These are phyloP conservation scores for Gracilaria vermiculophylla DNA, from an alignment of 23 red algal species.

Conservation along the genomic window DNA sequence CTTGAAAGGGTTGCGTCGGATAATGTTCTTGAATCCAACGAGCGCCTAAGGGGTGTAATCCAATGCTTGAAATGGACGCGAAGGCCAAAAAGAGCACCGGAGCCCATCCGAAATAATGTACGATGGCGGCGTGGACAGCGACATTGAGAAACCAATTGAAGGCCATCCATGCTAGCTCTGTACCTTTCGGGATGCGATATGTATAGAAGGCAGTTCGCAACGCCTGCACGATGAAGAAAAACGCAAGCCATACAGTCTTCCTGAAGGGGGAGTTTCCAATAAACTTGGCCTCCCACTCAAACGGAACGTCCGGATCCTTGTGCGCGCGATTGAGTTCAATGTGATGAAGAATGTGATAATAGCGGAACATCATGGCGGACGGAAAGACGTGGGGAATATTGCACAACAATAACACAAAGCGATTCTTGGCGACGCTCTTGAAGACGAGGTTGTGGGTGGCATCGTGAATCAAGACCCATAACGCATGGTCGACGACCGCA, in stretches of 20 bases:
- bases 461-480: constrained; percentile 99
- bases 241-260: constrained; percentile 91
- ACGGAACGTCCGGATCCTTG: constrained; percentile 92
- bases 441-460: constrained; percentile 98
- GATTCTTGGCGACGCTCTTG: constrained; percentile 58
- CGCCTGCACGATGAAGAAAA: constrained; percentile 86
- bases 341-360: constrained; percentile 99
- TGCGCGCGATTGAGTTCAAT: constrained; percentile 93
- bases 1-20: constrained; percentile 97
- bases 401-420: constrained; percentile 72
- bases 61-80: constrained; percentile 76
- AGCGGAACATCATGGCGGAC: constrained; percentile 95
- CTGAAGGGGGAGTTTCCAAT: constrained; percentile 88
- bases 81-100: constrained; percentile 72
- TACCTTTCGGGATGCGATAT: constrained; percentile 69
- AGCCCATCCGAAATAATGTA: constrained; percentile 33
- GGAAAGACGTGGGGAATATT: constrained; percentile 95
- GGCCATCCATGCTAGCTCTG: constrained; percentile 71
- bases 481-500: constrained; percentile 91
- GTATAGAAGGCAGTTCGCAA: constrained; percentile 79
- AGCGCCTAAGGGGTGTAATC: constrained; percentile 96
- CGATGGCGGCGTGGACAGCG: constrained; percentile 8
- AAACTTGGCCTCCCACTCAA: constrained; percentile 87
- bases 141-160: constrained; percentile 59
- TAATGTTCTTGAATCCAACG: constrained; percentile 99